A percentile compares a stretch with the other conserved stretches of the same genome.
phyloP scores from a whole-genome alignment of 345 rosid species.

The Salix arbutifolia region DNA sequence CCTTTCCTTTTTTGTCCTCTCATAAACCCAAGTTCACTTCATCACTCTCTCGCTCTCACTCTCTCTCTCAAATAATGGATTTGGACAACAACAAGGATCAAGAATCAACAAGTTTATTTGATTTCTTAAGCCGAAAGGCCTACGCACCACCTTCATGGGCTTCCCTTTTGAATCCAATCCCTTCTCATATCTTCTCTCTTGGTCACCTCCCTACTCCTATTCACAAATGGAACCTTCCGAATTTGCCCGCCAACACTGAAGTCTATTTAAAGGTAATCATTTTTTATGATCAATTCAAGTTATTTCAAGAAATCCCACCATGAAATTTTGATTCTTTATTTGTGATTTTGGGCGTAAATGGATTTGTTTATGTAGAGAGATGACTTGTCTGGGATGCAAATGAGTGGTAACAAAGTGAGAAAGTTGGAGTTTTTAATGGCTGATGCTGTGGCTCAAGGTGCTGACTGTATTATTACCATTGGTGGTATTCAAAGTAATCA shows the following conservation, averaged over 20 bases:
- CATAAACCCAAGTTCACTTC: neutral
- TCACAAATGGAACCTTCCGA: constrained; percentile 81
- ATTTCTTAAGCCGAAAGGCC: constrained; percentile 50
- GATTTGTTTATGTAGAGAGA: neutral
- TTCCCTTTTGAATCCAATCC: constrained; percentile 56
- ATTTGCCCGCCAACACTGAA: constrained; percentile 54
- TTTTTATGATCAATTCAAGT: neutral
- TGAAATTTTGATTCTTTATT: neutral
- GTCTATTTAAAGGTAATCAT: neutral
- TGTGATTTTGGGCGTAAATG: neutral
- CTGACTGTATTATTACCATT: constrained; percentile 77
- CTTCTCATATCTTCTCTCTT: constrained; percentile 59
- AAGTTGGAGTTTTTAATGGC: neutral
- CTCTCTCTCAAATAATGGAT: neutral
- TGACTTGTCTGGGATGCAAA: neutral
- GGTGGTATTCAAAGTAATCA: constrained; percentile 97
- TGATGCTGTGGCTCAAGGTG: constrained; percentile 11
- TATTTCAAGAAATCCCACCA: neutral
- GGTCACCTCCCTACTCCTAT: constrained; percentile 43
- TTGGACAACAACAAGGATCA: neutral
- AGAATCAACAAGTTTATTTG: constrained; percentile 11
- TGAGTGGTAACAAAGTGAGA: neutral
- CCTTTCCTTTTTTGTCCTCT: neutral
- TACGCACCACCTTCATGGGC: constrained; percentile 73
- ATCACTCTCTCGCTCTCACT: neutral